A percentile compares a stretch with the other conserved stretches of the same genome.
These are phyloP conservation scores for Rhodomyrtus tomentosa DNA, from an alignment of 345 rosid species.

Conservation along the genomic window DNA sequence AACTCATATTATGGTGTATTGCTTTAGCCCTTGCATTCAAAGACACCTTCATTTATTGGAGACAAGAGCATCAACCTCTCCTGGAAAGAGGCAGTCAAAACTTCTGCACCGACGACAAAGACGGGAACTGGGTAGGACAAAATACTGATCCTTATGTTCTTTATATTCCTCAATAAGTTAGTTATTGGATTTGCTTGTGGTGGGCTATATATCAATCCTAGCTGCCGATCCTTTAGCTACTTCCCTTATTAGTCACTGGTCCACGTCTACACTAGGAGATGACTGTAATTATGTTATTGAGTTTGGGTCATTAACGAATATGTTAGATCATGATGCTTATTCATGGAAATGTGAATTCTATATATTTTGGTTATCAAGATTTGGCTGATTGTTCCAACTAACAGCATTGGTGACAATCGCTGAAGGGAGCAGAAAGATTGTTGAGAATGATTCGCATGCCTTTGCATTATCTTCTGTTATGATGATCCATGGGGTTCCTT, in stretches of 20 bases:
- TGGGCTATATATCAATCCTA: not conserved
- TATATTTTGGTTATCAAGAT: not conserved
- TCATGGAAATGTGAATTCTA: not conserved
- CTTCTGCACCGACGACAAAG: conserved; percentile 34
- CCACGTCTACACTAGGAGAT: not conserved
- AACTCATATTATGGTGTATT: not conserved
- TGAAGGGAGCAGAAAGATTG: not conserved
- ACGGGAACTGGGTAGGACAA: conserved; percentile 46
- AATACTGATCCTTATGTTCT: not conserved
- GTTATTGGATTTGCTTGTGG: not conserved
- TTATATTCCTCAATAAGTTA: not conserved
- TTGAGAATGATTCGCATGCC: not conserved
- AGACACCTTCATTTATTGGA: conserved; percentile 80
- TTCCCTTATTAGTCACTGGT: not conserved
- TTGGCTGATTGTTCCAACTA: not conserved
- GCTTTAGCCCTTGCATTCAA: conserved; percentile 74
- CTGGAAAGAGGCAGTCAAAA: conserved; percentile 81
- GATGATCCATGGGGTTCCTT: not conserved
- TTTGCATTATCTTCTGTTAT: not conserved
- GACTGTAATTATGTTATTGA: not conserved
- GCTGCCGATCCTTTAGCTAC: not conserved
- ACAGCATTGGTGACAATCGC: not conserved
- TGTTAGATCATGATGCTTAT: not conserved
- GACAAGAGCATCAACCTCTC: conserved; percentile 81
- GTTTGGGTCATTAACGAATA: not conserved